Evolutionary conservation across 139 green algal genomes (phyloP).

Genomic region (Auxenochlorella pyrenoidosa): DNA sequence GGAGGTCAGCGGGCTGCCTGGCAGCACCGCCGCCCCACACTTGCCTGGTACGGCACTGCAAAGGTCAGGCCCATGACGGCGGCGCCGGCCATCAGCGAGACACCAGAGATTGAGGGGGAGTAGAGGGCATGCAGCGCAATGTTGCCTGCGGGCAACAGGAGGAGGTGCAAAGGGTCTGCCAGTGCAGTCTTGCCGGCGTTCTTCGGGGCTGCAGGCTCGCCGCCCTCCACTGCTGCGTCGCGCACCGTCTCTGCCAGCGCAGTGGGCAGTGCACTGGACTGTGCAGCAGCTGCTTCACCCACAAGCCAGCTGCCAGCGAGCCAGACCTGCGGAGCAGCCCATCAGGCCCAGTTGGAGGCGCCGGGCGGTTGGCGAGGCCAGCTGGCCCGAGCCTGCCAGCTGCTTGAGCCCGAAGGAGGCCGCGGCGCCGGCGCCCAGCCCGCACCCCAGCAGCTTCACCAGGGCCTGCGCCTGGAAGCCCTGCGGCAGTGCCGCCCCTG

Average conservation of each 20-base stretch:
- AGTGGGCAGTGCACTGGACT: no score
- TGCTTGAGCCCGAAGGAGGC: constrained; percentile 33
- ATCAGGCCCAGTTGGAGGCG: constrained; percentile 48
- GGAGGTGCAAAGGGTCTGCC: not conserved
- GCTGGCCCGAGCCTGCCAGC: constrained; percentile 1
- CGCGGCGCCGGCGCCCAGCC: constrained; percentile 15
- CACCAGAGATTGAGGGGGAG: constrained; percentile 28
- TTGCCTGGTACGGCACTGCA: constrained; percentile 18
- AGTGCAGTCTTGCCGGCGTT: not conserved
- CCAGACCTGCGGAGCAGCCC: constrained; percentile 31
- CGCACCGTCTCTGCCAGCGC: not conserved
- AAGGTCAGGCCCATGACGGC: constrained; percentile 40
- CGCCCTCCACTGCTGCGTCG: not conserved
- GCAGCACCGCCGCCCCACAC: no score
- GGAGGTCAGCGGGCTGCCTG: no score
- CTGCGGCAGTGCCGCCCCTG: constrained; percentile 34
- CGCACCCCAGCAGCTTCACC: constrained; percentile 38
- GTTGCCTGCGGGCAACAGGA: not conserved
- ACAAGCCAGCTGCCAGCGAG: no score
- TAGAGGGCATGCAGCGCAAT: constrained; percentile 37
- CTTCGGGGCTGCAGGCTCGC: not conserved
- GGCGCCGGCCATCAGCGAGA: constrained; percentile 24
- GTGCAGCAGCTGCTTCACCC: no score
- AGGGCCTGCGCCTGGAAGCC: constrained; percentile 42
- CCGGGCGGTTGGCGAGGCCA: constrained; percentile 34